Conservation (phyloP, 2,329 filamentous ascomycete species). For the Penicillium decumbens region DNA sequence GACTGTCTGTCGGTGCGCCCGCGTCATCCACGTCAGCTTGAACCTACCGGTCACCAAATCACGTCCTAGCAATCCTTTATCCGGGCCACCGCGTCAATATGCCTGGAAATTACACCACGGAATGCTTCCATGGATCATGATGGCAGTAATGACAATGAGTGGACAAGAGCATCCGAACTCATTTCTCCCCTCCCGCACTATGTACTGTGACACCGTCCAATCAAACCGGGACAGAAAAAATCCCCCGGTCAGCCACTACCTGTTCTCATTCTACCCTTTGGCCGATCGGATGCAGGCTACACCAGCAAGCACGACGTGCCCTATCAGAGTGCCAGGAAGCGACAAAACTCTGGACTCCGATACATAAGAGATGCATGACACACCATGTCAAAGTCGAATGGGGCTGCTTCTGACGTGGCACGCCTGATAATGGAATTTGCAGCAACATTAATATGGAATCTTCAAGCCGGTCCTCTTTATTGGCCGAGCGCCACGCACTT, state of each 20-base stretch:
- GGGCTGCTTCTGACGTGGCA: slow-evolving; percentile 34
- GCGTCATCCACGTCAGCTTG: slow-evolving; percentile 19
- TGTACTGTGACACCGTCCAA: slow-evolving; percentile 11
- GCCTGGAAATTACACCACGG: not conserved
- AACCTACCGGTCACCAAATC: slow-evolving; percentile 7
- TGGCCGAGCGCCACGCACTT: slow-evolving; percentile 4
- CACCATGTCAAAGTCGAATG: slow-evolving; percentile 11
- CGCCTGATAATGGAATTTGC: slow-evolving; percentile 13
- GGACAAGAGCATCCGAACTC: slow-evolving; percentile 1
- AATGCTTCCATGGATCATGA: not conserved
- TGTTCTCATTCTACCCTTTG: not conserved
- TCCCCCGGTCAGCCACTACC: not conserved
- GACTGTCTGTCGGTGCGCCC: slow-evolving; percentile 10
- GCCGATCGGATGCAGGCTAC: slow-evolving; percentile 7
- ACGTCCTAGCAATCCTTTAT: not conserved
- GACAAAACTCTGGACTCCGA: slow-evolving; percentile 10
- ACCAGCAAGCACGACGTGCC: slow-evolving; percentile 7
- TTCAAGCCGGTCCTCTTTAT: slow-evolving; percentile 7
- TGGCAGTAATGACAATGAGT: not conserved
- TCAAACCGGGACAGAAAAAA: slow-evolving; percentile 1
- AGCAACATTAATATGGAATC: slow-evolving; percentile 14
- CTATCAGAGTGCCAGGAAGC: slow-evolving; percentile 12
- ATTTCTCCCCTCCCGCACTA: slow-evolving; percentile 5
- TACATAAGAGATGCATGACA: slow-evolving; percentile 19
- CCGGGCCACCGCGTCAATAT: slow-evolving; percentile 2